Conservation (phyloP, 495 filamentous ascomycete genomes). For the Aspergillus nidulans region DNA sequence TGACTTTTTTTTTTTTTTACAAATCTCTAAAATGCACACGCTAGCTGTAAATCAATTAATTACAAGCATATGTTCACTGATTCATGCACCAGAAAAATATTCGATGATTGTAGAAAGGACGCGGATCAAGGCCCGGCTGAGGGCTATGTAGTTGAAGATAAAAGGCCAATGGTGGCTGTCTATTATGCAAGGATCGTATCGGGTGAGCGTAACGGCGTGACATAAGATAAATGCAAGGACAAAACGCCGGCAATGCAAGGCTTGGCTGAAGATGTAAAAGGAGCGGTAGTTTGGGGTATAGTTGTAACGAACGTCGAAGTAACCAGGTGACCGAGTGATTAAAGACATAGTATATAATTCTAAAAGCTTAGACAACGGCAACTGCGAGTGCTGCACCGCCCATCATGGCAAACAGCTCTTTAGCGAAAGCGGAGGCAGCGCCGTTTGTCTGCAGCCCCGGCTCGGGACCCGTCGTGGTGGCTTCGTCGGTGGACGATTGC, state of each 20-base stretch:
- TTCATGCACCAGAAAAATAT: neutral
- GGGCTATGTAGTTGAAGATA: neutral
- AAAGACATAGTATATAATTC: neutral
- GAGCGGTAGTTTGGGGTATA: neutral
- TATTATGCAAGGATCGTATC: constrained; percentile 11
- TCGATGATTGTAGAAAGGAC: neutral
- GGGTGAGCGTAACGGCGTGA: constrained; percentile 1
- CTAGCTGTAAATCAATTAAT: neutral
- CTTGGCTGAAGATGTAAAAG: neutral
- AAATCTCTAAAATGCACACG: constrained; percentile 11
- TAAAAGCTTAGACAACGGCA: constrained; percentile 30
- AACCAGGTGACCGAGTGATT: neutral
- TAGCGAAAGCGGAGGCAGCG: constrained; percentile 26
- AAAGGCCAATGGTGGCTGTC: neutral
- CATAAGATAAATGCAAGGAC: neutral
- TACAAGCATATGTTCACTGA: neutral
- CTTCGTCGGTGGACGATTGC: constrained; percentile 21
- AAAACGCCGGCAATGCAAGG: constrained; percentile 7
- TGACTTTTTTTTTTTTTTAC: neutral
- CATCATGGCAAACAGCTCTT: constrained; percentile 42
- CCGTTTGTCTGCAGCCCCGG: constrained; percentile 45
- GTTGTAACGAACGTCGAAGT: neutral
- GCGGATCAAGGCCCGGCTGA: neutral
- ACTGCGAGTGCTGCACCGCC: constrained; percentile 39
- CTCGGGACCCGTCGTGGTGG: constrained; percentile 20